Base-by-base conservation (phyloP, 306 rosid genomes). In the Albizia julibrissin region DNA sequence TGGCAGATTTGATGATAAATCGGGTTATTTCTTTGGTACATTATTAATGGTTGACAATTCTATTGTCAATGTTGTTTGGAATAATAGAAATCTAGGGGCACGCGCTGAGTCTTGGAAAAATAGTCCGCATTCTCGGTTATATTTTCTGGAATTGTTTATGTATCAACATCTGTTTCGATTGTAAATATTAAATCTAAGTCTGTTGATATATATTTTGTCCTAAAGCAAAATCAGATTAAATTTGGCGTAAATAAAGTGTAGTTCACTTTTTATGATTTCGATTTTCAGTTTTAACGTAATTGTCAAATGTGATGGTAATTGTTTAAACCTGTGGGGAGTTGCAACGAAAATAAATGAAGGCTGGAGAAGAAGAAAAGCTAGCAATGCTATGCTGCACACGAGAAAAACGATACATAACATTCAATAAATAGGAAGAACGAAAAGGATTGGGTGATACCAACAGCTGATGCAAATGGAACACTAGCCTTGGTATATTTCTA, bases 31-130 rank as follows among this genome's bases (percentile, higher is more conserved):
- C 42, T 68, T 34, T 4, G 34, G 34, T 65, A 72, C 65, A 15
- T 46, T 86, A 87, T 91, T 86, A 74, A 78, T 86, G 68, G 66
- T 66, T 70, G 67, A 71, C 79, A 26, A 40, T 77, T 66, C 21
- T 18, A 26, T 70, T 49, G 75, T 69, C 69, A 62, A 77, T 27
- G 72, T 79, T 67, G 83, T 83, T 72, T 81, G 84, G 82, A 82
- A 72, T 82, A 82, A 82, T 75, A 81, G 77, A 81, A 71, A 78
- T 70, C 68, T 16, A 58, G 76, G 71, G 67, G 78, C 40, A 33
- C 26, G 79, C 72, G 59, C 21, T 24, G 80, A 79, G 77, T 59
- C 40, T 42, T 43, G 52, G 43, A 54, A 68, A 81, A 79, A 83
- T 78, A 84, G 84, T 56, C 46, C 29, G 44, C 76, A 24, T 37